These are phyloP conservation scores for Graphiopsis chlorocephala DNA, from an alignment of 2,329 filamentous ascomycete genomes.

Conservation along the genomic window DNA sequence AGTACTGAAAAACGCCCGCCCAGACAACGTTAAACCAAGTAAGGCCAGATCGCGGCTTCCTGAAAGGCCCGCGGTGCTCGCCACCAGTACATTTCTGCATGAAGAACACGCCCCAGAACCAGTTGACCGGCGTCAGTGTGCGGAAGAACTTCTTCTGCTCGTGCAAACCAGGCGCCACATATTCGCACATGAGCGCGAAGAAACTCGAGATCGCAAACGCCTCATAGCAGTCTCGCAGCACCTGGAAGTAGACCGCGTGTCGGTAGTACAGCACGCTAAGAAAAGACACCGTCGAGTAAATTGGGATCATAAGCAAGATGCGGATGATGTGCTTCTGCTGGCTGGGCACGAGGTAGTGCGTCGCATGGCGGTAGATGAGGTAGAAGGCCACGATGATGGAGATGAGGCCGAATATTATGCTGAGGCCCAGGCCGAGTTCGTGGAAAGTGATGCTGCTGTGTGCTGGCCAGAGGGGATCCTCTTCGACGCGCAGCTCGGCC, in stretches of 20 bases:
- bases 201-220: conserved; percentile 85
- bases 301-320: conserved; percentile 82
- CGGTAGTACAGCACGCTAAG: conserved; percentile 72
- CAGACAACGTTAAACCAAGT: conserved; percentile 88
- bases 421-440: conserved; percentile 53
- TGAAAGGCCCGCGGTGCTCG: conserved; percentile 62
- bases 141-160: conserved; percentile 81
- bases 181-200: conserved; percentile 78
- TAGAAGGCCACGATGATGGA: conserved; percentile 51
- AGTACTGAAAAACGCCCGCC: conserved; percentile 82
- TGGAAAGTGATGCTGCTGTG: conserved; percentile 54
- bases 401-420: conserved; percentile 52
- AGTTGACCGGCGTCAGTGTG: conserved; percentile 63
- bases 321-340: conserved; percentile 74
- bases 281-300: conserved; percentile 73
- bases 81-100: conserved; percentile 69
- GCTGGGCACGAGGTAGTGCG: conserved; percentile 57
- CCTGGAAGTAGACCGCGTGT: conserved; percentile 76
- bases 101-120: conserved; percentile 73
- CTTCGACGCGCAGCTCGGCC: conserved; percentile 46
- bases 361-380: conserved; percentile 57
- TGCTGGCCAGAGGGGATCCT: conserved; percentile 48
- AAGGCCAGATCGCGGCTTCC: conserved; percentile 74
- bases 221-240: conserved; percentile 82
- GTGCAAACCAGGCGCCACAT: conserved; percentile 73